Conservation (phyloP, 1,284 basidiomycete genomes). For the Rhodotorula sp. region DNA sequence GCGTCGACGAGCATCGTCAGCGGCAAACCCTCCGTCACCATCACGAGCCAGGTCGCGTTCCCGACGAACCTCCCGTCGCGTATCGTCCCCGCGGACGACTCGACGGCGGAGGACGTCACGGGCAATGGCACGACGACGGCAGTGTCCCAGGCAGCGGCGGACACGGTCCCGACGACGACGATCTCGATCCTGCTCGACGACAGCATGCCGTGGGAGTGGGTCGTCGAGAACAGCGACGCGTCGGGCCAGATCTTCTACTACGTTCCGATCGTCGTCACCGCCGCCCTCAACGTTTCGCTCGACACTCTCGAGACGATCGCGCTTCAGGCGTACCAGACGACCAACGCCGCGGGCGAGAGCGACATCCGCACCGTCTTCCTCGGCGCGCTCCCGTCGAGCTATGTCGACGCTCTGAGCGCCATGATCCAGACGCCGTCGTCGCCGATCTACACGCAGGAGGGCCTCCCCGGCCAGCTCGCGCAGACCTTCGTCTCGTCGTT, state of each 20-base stretch:
- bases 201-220: conserved; percentile 43
- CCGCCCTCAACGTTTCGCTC: conserved; percentile 33
- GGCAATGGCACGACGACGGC: neutral
- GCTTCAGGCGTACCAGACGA: conserved; percentile 42
- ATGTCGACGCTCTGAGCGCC: conserved; percentile 39
- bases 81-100: conserved; percentile 29
- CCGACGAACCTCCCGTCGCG: conserved; percentile 36
- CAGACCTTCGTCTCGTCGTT: conserved; percentile 39
- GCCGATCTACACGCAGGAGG: conserved; percentile 36
- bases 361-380: conserved; percentile 43
- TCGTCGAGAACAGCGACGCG: conserved; percentile 44
- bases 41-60: conserved; percentile 38
- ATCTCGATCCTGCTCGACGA: conserved; percentile 43
- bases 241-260: conserved; percentile 44
- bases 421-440: conserved; percentile 37
- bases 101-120: neutral
- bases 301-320: conserved; percentile 36
- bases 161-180: conserved; percentile 24
- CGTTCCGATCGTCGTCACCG: conserved; percentile 40
- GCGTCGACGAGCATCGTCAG: conserved; percentile 29
- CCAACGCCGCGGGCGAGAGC: conserved; percentile 21
- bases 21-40: conserved; percentile 38
- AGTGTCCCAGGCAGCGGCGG: neutral
- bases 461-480: conserved; percentile 39
- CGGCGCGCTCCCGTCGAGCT: conserved; percentile 32